These are phyloP conservation scores for Globisporangium paroecandrum DNA, from an alignment of 352 stramenopile species.

Conservation along the genomic window DNA sequence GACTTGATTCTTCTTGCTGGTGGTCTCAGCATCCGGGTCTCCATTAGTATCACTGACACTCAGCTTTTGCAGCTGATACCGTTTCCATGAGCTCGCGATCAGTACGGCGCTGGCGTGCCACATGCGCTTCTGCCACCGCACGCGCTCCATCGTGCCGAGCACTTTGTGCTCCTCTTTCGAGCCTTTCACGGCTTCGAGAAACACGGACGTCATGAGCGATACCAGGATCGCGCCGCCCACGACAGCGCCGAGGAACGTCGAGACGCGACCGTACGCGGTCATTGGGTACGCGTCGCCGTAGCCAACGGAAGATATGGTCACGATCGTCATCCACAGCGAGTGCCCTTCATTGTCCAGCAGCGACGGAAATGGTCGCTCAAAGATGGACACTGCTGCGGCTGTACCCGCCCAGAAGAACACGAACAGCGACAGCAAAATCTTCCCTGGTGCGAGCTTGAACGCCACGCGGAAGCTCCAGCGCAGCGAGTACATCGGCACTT, in stretches of 20 bases:
- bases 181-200: slow-evolving; percentile 55
- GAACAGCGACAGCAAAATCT: slow-evolving; percentile 45
- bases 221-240: slow-evolving; percentile 48
- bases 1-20: background rate
- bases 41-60: background rate
- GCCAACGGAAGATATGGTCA: slow-evolving; percentile 57
- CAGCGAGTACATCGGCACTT: slow-evolving; percentile 41
- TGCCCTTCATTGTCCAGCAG: slow-evolving; percentile 53
- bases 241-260: slow-evolving; percentile 47
- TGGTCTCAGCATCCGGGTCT: background rate
- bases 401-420: slow-evolving; percentile 46
- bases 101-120: slow-evolving; percentile 27
- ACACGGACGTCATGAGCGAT: slow-evolving; percentile 62
- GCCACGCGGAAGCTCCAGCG: slow-evolving; percentile 56
- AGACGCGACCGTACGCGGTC: slow-evolving; percentile 39
- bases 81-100: slow-evolving; percentile 37
- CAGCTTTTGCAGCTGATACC: slow-evolving; percentile 8
- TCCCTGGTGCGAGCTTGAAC: slow-evolving; percentile 34
- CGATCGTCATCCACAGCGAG: slow-evolving; percentile 60
- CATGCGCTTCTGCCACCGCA: slow-evolving; percentile 37
- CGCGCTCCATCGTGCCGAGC: slow-evolving; percentile 36
- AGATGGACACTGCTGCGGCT: slow-evolving; percentile 45
- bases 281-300: slow-evolving; percentile 61
- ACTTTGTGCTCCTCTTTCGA: slow-evolving; percentile 54
- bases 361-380: slow-evolving; percentile 58